phyloP scores from a whole-genome alignment of 176 grass and related monocot genomes.

The Juncus effusus region DNA sequence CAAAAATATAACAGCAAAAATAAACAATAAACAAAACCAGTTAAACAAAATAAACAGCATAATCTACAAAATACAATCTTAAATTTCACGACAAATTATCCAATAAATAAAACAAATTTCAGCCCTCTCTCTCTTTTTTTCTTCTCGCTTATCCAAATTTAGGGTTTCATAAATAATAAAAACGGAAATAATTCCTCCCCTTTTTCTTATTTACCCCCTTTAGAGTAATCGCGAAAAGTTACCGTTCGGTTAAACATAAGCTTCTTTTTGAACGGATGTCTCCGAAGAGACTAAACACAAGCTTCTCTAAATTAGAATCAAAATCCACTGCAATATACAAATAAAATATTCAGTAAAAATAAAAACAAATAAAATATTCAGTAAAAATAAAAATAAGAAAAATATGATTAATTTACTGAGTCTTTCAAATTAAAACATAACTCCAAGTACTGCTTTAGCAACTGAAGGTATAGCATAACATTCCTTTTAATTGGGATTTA shows the following conservation, averaged over 20 bases:
- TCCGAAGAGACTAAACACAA: no score
- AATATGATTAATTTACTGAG: conserved; percentile 41
- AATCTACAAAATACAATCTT: background rate
- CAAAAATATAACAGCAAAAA: no score
- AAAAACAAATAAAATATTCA: conserved; percentile 2
- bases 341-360: background rate
- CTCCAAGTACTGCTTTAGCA: conserved; percentile 44
- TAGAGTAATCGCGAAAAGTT: conserved; percentile 78
- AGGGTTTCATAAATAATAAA: background rate
- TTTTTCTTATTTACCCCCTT: conserved; percentile 30
- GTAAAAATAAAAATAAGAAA: background rate
- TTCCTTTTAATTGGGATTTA: conserved; percentile 67
- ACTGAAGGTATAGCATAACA: conserved; percentile 66
- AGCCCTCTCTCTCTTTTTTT: background rate
- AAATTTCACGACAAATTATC: background rate
- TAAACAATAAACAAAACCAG: no score
- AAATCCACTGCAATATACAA: conserved; percentile 74
- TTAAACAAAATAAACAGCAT: no score
- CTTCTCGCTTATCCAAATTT: background rate
- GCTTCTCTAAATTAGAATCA: conserved; percentile 42
- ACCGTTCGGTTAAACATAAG: conserved; percentile 89
- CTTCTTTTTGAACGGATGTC: background rate
- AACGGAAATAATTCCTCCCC: background rate
- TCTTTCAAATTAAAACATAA: conserved; percentile 92
- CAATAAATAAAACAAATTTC: background rate